Base-by-base conservation (phyloP, 1,284 basidiomycete species). In the Marasmius sp. region DNA sequence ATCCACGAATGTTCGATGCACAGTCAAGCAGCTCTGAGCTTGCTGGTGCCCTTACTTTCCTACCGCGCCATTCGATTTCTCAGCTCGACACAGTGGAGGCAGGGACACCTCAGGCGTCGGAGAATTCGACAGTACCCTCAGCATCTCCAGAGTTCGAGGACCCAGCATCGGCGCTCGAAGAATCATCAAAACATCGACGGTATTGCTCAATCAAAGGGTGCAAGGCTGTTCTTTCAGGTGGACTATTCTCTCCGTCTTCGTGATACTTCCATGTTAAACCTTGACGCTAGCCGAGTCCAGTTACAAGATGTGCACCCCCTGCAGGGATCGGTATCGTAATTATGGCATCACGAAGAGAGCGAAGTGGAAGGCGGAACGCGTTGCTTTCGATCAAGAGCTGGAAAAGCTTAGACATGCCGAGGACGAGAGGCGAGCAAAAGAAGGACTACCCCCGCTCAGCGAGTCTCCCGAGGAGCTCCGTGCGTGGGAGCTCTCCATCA, bases 131-230 rank as follows among this genome's bases (percentile, higher is more conserved):
- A 9, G 33, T 14, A n/a, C 52, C 16, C 50, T 36, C 36, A 14
- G 34, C 36, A 16, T 18, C 37, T n/a, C 34, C 33, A 10, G 52
- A 38, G 33, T 14, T 14, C 7, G 49, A 48, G 27, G 64, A 59
- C 43, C 11, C 47, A 34, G 14, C 34, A 3, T 38, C 22, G 65
- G 54, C n/a, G 61, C 38, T 3, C 70, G 45, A 14, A 47, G 16
- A 16, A 47, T 34, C 34, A 37, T 37, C 52, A 33, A 18, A 16
- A 8, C 11, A 73, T 11, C 70, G 70, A 5, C 75, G 80, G 14
- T 79, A 72, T 61, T 85, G 83, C 64, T 82, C 83, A 6, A 81
- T 85, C 63, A 84, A 83, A 67, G 83, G 83, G 16, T 85, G 84
- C 70, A 83, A 81, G 66, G 72, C 72, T 3, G 67, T 78, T 58